Evolutionary conservation across 805 yeast genomes (phyloP).

Genomic region (Candida ficus): DNA sequence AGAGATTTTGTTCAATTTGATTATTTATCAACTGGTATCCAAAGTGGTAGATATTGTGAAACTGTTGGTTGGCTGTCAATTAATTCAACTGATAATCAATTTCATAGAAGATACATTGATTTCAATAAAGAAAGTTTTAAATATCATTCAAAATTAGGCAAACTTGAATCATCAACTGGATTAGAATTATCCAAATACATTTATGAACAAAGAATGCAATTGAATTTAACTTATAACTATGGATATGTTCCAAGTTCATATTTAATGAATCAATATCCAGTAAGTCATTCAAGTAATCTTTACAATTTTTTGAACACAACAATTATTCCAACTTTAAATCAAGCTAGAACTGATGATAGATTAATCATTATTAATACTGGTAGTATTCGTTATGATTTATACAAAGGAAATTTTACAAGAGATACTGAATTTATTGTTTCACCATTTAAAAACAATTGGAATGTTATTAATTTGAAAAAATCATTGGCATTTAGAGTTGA

Average conservation of each 20-base stretch:
- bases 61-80: slow-evolving; percentile 86
- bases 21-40: slow-evolving; percentile 64
- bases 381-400: slow-evolving; percentile 79
- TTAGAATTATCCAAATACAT: slow-evolving; percentile 40
- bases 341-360: slow-evolving; percentile 28
- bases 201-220: slow-evolving; percentile 34
- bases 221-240: slow-evolving; percentile 49
- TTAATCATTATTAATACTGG: slow-evolving; percentile 79
- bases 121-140: slow-evolving; percentile 70
- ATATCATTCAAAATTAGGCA: slow-evolving; percentile 43
- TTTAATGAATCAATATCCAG: slow-evolving; percentile 62
- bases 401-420: slow-evolving; percentile 75
- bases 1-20: slow-evolving; percentile 78
- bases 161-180: slow-evolving; percentile 57
- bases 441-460: slow-evolving; percentile 84
- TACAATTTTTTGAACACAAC: slow-evolving; percentile 52
- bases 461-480: slow-evolving; percentile 54
- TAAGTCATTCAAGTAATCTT: slow-evolving; percentile 51
- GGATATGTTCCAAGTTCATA: slow-evolving; percentile 69
- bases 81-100: slow-evolving; percentile 30
- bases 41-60: slow-evolving; percentile 90
- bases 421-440: slow-evolving; percentile 80
- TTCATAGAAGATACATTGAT: slow-evolving; percentile 71
- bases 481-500: slow-evolving; percentile 50
- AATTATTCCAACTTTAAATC: slow-evolving; percentile 45